Base-by-base conservation (phyloP, 2,329 filamentous ascomycete species). In the Trematosphaeria pertusa region DNA sequence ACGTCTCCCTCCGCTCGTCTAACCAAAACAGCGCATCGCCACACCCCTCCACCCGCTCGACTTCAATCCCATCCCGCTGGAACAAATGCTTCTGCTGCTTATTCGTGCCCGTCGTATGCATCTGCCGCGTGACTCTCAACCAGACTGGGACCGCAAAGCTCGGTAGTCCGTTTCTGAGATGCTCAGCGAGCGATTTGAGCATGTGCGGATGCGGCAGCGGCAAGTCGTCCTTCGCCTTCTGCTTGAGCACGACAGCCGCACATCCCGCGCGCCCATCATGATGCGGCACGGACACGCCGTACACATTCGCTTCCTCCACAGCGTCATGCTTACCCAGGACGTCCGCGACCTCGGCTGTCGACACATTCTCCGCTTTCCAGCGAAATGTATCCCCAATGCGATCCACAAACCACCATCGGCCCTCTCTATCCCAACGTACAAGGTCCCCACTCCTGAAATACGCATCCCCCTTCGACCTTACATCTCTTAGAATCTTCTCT, bases 351-450 rank as follows among this genome's bases (percentile, higher is more conserved):
- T 78, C 75, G 11, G 68, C 72, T 6, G 75, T 77, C 1, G 69
- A 71, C 4, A 78, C 73, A 56, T 78, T 78, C 59, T 78, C 74
- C 2, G 73, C 70, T 53, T 71, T 75, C 71, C 71, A 74, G 18
- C 71, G 68, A 45, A 72, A 73, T 0, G 71, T 73, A 46, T 73
- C 71, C 42, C 70, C 71, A 4, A 71, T 56, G 20, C 70, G 65
- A 45, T 73, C 71, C 10, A 73, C 62, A 43, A 72, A 73, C 56
- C 59, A 73, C 55, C 63, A 69, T 4, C 70, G 47, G 1, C 65
- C 65, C 9, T 73, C 61, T 12, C 40, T 49, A 43, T 73, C 70
- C 38, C 51, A 50, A 15, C 61, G 54, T 46, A 72, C 49, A 5
- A 72, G 52, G 46, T 73, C 71, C 31, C 71, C 71, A 3, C 66